Conservation (phyloP, 257 asterid species). For the Rauvolfia tetraphylla region DNA sequence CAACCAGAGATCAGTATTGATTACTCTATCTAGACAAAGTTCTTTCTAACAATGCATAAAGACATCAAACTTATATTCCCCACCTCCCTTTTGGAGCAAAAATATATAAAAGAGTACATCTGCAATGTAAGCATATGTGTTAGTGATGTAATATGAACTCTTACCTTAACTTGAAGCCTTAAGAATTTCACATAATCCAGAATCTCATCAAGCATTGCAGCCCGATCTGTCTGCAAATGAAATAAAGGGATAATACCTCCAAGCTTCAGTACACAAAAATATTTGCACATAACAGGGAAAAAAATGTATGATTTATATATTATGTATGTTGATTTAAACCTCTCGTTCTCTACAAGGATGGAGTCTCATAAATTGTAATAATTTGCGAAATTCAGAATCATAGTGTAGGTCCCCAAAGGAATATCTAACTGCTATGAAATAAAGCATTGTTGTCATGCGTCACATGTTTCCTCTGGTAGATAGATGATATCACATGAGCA, state of each 20-base stretch:
- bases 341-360: background rate
- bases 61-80: background rate
- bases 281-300: background rate
- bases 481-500: background rate
- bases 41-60: background rate
- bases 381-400: background rate
- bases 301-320: background rate
- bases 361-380: background rate
- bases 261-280: background rate
- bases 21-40: background rate
- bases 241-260: background rate
- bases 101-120: background rate
- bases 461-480: background rate
- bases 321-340: background rate
- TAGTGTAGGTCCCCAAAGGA: background rate
- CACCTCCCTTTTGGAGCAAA: background rate
- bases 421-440: background rate
- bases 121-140: background rate
- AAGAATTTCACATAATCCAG: slow-evolving; percentile 85
- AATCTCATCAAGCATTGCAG: slow-evolving; percentile 90
- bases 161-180: slow-evolving; percentile 91
- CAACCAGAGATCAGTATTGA: too few relatives aligned
- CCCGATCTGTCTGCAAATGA: slow-evolving; percentile 70
- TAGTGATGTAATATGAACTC: background rate
- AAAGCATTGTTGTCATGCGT: background rate